Evolutionary conservation across 441 rosid species (phyloP), one percentile per base, ranked within the genome.

Genomic region (Eugenia klotzschiana): DNA sequence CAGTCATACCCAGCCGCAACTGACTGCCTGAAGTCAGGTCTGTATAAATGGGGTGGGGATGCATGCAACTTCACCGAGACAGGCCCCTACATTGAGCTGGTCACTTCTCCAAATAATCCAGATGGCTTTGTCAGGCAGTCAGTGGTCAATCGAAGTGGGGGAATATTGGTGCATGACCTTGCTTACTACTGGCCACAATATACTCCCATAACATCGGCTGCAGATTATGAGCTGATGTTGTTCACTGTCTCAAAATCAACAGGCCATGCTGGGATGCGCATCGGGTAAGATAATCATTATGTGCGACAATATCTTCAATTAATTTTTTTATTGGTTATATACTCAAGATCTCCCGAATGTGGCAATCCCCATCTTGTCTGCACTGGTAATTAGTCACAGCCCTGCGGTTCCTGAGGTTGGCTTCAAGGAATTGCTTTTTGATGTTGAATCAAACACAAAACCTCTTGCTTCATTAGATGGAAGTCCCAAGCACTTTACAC

Each of bases 111-210:
- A 3, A 95, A 95, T 87, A 96, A 96, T 82, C 99, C 98, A 1
- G 99, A 96, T 83, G 98, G 99, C 46, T 83, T 79, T 58, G 88
- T 84, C 41, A 91, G 98, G 92, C 80, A 90, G 33, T 84, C 97
- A 43, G 94, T 96, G 37, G 91, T 96, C 77, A 94, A 94, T 54
- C 87, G 90, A 81, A 93, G 88, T 50, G 91, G 90, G 27, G 98
- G 98, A 46, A 87, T 89, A 82, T 81, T 94, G 82, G 90, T 96
- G 77, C 98, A 96, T 83, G 99, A 96, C 86, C 92, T 96, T 49
- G 98, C 99, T 3, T 96, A 96, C 86, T 93, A 93, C 80, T 96
- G 98, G 99, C 98, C 99, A 2, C 99, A 96, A 41, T 94, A 96
- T 27, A 95, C 96, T 9, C 96, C 99, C 2, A 93, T 96, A 81